Evolutionary conservation across 2,329 filamentous ascomycete species (phyloP).

Genomic region (Endoconidiophora polonica): DNA sequence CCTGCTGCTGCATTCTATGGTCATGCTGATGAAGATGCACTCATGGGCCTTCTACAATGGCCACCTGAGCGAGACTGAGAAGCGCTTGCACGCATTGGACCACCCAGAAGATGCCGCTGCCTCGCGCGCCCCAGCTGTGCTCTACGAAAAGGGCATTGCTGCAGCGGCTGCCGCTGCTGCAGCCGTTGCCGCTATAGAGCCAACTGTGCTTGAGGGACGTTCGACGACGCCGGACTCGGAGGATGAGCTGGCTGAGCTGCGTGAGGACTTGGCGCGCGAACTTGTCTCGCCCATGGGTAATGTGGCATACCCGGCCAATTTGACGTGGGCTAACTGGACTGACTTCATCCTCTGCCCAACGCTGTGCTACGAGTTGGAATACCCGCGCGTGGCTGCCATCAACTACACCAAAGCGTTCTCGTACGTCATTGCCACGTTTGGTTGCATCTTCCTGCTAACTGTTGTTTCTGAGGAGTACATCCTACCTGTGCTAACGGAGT

Average conservation of each 20-base stretch:
- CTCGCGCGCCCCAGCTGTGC: slow-evolving; percentile 48
- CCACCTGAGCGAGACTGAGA: slow-evolving; percentile 75
- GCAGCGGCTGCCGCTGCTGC: slow-evolving; percentile 21
- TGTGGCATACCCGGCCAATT: slow-evolving; percentile 77
- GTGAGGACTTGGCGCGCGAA: slow-evolving; percentile 78
- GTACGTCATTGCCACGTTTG: slow-evolving; percentile 81
- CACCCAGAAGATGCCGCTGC: slow-evolving; percentile 42
- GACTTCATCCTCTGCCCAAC: slow-evolving; percentile 90
- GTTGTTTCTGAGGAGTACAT: slow-evolving; percentile 91
- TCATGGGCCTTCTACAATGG: slow-evolving; percentile 98
- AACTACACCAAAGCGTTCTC: slow-evolving; percentile 68
- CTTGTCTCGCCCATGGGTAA: slow-evolving; percentile 80
- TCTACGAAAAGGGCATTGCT: slow-evolving; percentile 44
- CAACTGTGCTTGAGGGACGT: slow-evolving; percentile 17
- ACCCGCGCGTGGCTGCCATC: slow-evolving; percentile 61
- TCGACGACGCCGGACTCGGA: slow-evolving; percentile 18
- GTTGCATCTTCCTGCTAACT: slow-evolving; percentile 88
- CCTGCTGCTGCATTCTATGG: slow-evolving; percentile 76
- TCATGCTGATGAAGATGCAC: slow-evolving; percentile 97
- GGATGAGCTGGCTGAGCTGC: slow-evolving; percentile 48
- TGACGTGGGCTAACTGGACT: slow-evolving; percentile 64
- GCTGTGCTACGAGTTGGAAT: slow-evolving; percentile 93
- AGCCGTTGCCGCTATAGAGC: slow-evolving; percentile 7
- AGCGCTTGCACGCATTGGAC: slow-evolving; percentile 65
- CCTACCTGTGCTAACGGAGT: slow-evolving; percentile 68